Percentiles rank a stretch among this genome's conserved stretches.
Conservation (phyloP, 2,329 filamentous ascomycete genomes). For the Ceratocystis variospora region DNA sequence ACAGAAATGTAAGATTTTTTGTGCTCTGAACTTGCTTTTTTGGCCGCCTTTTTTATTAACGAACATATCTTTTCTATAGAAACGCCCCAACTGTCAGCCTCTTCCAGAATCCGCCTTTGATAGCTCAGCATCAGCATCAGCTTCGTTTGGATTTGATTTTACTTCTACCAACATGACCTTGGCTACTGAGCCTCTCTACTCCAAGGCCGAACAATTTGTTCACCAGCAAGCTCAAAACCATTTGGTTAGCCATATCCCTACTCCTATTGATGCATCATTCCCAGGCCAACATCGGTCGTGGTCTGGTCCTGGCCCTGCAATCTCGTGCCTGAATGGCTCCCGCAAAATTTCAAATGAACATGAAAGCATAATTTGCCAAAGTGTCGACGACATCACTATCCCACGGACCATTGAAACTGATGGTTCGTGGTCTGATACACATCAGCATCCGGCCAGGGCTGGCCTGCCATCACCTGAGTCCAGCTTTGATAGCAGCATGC, state of each 20-base stretch:
- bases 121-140: not conserved
- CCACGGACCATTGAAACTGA: constrained; percentile 36
- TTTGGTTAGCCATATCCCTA: constrained; percentile 38
- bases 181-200: constrained; percentile 29
- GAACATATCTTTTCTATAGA: constrained; percentile 5
- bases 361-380: not conserved
- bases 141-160: constrained; percentile 9
- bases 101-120: not conserved
- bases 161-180: constrained; percentile 36
- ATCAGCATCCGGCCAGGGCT: constrained; percentile 33
- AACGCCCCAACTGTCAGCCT: constrained; percentile 17
- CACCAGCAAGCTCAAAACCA: constrained; percentile 17
- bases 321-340: constrained; percentile 3
- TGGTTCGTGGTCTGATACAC: constrained; percentile 38
- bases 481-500: constrained; percentile 26
- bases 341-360: constrained; percentile 4
- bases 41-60: constrained; percentile 7
- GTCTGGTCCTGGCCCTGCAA: constrained; percentile 32
- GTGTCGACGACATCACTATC: constrained; percentile 28
- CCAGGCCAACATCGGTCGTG: constrained; percentile 30
- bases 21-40: not conserved
- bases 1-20: constrained; percentile 18
- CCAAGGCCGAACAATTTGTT: constrained; percentile 21
- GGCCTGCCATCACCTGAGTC: constrained; percentile 26
- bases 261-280: constrained; percentile 46